Evolutionary conservation across 108 stramenopile genomes (phyloP).

Genomic region (Nannochloropsis salina): DNA sequence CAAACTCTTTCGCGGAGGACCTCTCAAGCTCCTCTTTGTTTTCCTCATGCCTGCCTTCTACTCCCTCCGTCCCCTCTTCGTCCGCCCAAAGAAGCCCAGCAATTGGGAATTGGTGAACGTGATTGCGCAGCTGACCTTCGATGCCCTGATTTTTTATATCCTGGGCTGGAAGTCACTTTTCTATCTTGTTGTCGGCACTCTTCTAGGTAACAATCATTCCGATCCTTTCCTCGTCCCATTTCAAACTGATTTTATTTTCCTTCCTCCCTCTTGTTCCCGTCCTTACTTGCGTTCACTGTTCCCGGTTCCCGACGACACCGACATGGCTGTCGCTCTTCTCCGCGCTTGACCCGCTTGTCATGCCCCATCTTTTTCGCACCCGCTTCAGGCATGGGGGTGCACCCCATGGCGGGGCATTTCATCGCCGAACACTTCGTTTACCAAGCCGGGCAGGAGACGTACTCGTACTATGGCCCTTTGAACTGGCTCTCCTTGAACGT

Average conservation of each 20-base stretch:
- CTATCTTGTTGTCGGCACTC: slow-evolving; percentile 68
- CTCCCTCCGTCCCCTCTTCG: slow-evolving; percentile 70
- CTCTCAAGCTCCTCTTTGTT: slow-evolving; percentile 71
- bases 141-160: slow-evolving; percentile 56
- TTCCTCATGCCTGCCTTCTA: slow-evolving; percentile 76
- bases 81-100: slow-evolving; percentile 67
- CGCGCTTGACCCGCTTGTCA: not conserved
- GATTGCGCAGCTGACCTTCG: slow-evolving; percentile 57
- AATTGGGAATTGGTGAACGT: slow-evolving; percentile 63
- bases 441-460: slow-evolving; percentile 73
- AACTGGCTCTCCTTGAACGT: slow-evolving; percentile 89
- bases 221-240: not conserved
- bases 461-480: slow-evolving; percentile 78
- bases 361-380: slow-evolving; percentile 49
- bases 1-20: slow-evolving; percentile 22
- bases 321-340: not conserved
- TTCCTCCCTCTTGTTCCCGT: not conserved
- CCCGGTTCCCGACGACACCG: not conserved
- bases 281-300: not conserved
- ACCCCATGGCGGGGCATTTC: slow-evolving; percentile 94
- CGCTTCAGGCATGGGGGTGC: slow-evolving; percentile 60
- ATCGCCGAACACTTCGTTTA: slow-evolving; percentile 87
- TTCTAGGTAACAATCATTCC: slow-evolving; percentile 25
- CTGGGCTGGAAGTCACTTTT: slow-evolving; percentile 63
- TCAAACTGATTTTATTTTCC: not conserved